Evolutionary conservation across 345 rosid species (phyloP), one percentile per base, ranked within the genome.

Genomic region (Dipteronia dyeriana): DNA sequence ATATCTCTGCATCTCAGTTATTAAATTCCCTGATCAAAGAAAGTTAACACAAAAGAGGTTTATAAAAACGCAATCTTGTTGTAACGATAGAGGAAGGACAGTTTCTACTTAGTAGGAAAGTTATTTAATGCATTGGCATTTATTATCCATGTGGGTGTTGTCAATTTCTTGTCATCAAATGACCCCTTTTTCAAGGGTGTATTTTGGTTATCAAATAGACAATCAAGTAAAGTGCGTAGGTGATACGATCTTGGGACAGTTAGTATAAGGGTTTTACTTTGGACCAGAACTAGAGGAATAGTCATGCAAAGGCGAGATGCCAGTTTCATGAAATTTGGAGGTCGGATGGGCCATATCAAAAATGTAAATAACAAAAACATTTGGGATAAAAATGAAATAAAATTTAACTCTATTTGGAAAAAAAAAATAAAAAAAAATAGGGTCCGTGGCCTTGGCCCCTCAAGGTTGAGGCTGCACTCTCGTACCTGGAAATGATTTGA

Each of bases 91-190:
- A 51, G 47, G 7, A 54, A 34, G 1, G 17, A 8, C 22, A 16
- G 12, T n/a, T 16, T 38, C 20, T 3, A 9, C 65, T 57, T 38
- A 7, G 39, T 7, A 34, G 34, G 60, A 47, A 38, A 66, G 65
- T 53, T 41, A 49, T 59, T 77, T 20, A 74, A 76, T 73, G 79
- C 54, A 47, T 61, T 38, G 68, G 26, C 60, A 77, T 75, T 82
- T 68, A 82, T 20, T 26, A n/a, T 47, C 53, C 80, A 77, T 80
- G 81, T 78, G 79, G 74, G 74, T 72, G 68, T 67, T 53, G 74
- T 81, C 81, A 39, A 67, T 61, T 26, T 79, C 71, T 78, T 67
- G 76, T 64, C 79, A 47, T 56, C 66, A 67, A 57, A 73, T 79
- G 76, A 77, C 82, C 75, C 81, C 17, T 74, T 76, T 71, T 77